phyloP scores from a whole-genome alignment of 2,329 filamentous ascomycete species.

The Trichophyton schoenleinii region DNA sequence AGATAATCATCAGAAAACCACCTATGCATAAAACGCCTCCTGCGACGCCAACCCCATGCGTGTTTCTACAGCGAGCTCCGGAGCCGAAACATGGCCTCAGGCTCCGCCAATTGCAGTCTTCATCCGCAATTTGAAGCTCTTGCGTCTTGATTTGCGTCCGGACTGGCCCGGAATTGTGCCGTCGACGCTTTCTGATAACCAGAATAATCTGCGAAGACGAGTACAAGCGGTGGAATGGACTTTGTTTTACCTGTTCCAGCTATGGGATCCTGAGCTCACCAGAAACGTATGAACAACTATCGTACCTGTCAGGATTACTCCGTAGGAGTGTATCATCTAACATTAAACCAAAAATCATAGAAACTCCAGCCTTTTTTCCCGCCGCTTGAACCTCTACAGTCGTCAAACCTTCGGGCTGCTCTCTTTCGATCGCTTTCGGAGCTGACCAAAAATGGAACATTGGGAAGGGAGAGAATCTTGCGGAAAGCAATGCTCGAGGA shows the following conservation, averaged over 20 bases:
- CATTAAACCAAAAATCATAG: conserved; percentile 31
- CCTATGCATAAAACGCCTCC: neutral
- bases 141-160: conserved; percentile 60
- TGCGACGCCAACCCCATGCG: neutral
- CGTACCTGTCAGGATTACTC: neutral
- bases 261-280: conserved; percentile 70
- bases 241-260: conserved; percentile 69
- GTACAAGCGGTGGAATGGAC: conserved; percentile 80
- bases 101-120: conserved; percentile 53
- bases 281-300: conserved; percentile 45
- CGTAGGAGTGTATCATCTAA: conserved; percentile 5
- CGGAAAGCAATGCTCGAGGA: conserved; percentile 96
- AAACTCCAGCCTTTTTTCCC: conserved; percentile 88
- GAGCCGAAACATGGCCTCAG: conserved; percentile 24
- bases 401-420: conserved; percentile 74
- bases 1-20: neutral
- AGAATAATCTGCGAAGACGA: conserved; percentile 67
- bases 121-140: conserved; percentile 67
- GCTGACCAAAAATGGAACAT: conserved; percentile 71
- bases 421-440: conserved; percentile 70
- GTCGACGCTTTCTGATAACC: conserved; percentile 57
- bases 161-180: conserved; percentile 71
- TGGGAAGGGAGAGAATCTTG: conserved; percentile 67
- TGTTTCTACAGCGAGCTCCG: conserved; percentile 8
- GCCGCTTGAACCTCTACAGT: conserved; percentile 78